A percentile compares a stretch with the other conserved stretches of the same genome.
These are phyloP conservation scores for Xylariales sp. DNA, from an alignment of 2,329 filamentous ascomycete species.

Conservation along the genomic window DNA sequence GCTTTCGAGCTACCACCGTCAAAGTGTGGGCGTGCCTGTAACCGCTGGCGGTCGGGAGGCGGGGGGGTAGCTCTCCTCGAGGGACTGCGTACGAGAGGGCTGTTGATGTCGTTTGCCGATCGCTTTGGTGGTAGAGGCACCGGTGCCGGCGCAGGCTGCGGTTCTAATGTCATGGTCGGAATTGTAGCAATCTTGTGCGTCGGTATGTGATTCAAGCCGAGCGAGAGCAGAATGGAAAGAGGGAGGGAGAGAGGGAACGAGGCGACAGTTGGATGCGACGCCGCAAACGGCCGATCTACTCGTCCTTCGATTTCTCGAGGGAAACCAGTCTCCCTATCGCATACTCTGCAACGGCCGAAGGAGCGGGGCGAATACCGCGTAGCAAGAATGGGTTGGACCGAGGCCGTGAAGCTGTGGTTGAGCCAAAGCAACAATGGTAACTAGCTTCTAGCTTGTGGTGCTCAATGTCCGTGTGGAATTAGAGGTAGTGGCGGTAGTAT, in stretches of 20 bases:
- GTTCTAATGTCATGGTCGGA: slow-evolving; percentile 51
- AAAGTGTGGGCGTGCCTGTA: slow-evolving; percentile 56
- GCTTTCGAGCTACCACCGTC: slow-evolving; percentile 52
- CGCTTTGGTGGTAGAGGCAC: slow-evolving; percentile 48
- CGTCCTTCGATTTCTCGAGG: slow-evolving; percentile 36
- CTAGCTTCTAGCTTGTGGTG: slow-evolving; percentile 18
- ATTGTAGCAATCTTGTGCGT: slow-evolving; percentile 19
- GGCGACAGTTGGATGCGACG: slow-evolving; percentile 26
- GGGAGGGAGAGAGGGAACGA: slow-evolving; percentile 7
- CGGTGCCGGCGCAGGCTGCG: slow-evolving; percentile 45
- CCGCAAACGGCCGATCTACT: slow-evolving; percentile 34
- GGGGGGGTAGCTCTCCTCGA: slow-evolving; percentile 58
- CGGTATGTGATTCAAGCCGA: neutral
- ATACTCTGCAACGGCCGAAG: slow-evolving; percentile 39
- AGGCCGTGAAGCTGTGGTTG: slow-evolving; percentile 18
- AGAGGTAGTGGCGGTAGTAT: slow-evolving; percentile 10
- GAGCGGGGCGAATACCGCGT: slow-evolving; percentile 11
- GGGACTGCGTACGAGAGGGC: slow-evolving; percentile 52
- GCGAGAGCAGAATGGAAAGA: slow-evolving; percentile 3
- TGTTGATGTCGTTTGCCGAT: slow-evolving; percentile 50
- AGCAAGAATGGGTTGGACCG: slow-evolving; percentile 9
- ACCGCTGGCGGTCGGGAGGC: slow-evolving; percentile 56
- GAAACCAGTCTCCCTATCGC: slow-evolving; percentile 40
- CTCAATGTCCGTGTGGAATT: slow-evolving; percentile 4
- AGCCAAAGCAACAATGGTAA: slow-evolving; percentile 15